Evolutionary conservation across 163 green algal species (phyloP).

Genomic region (Scenedesmus sp.): DNA sequence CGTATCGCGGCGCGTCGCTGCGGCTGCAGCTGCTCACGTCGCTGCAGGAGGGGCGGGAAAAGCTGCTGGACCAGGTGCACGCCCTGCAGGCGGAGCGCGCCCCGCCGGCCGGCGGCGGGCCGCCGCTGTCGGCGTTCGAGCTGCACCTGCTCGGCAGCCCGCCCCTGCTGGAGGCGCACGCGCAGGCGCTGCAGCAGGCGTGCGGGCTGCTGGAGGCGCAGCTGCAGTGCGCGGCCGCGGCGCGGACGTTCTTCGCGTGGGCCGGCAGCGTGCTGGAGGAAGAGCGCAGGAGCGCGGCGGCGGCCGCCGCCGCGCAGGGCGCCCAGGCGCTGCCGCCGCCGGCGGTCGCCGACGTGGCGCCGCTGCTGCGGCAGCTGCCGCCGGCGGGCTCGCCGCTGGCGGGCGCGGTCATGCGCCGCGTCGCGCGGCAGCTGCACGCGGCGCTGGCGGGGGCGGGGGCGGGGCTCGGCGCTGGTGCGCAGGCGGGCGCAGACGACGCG

Average conservation of each 20-base stretch:
- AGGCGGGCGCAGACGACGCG: too few relatives aligned
- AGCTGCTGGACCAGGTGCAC: slow-evolving; percentile 36
- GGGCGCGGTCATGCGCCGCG: not conserved
- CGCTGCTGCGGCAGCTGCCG: slow-evolving; percentile 35
- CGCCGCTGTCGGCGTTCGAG: slow-evolving; percentile 19
- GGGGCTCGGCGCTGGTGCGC: too few relatives aligned
- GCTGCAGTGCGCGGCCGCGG: slow-evolving; percentile 18
- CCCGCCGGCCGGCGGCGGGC: not conserved
- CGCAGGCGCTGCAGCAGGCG: slow-evolving; percentile 12
- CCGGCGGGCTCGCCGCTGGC: not conserved
- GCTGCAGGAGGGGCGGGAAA: slow-evolving; percentile 10
- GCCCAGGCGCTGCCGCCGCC: not conserved
- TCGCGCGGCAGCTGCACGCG: slow-evolving; percentile 10
- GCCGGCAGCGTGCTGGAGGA: slow-evolving; percentile 24
- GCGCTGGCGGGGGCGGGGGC: too few relatives aligned
- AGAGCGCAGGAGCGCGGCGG: not conserved
- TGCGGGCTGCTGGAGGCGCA: slow-evolving; percentile 35
- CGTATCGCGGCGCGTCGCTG: slow-evolving; percentile 13
- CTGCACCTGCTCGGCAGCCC: slow-evolving; percentile 14
- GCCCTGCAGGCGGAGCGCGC: not conserved
- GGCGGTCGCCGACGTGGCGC: not conserved
- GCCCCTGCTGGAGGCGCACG: slow-evolving; percentile 24
- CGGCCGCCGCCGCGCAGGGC: not conserved
- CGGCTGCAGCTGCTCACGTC: slow-evolving; percentile 28
- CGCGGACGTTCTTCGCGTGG: slow-evolving; percentile 37